Evolutionary conservation across 2,329 filamentous ascomycete genomes (phyloP).

Genomic region (Atkinsonella hypoxylon): DNA sequence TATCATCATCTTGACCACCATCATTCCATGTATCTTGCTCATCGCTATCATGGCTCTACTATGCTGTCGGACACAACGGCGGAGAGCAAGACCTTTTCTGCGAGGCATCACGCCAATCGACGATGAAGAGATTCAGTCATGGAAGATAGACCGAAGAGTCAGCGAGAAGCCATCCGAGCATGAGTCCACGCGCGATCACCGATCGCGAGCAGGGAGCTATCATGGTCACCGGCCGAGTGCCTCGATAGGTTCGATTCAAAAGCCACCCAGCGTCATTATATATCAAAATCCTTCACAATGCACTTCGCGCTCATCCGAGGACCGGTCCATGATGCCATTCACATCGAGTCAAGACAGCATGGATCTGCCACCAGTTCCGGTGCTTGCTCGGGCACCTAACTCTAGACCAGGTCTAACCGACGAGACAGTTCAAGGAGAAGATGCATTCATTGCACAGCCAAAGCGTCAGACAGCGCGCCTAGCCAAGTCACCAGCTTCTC

Average conservation of each 20-base stretch:
- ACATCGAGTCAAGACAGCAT: constrained; percentile 29
- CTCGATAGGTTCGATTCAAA: constrained; percentile 26
- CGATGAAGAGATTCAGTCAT: constrained; percentile 54
- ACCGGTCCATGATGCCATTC: constrained; percentile 18
- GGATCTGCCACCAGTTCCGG: constrained; percentile 35
- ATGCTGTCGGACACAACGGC: constrained; percentile 27
- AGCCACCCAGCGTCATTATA: constrained; percentile 41
- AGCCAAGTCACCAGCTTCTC: constrained; percentile 39
- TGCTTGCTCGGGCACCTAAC: constrained; percentile 49
- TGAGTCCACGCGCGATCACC: not conserved
- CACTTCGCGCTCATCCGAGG: constrained; percentile 15
- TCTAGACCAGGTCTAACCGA: constrained; percentile 51
- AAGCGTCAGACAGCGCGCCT: constrained; percentile 36
- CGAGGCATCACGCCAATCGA: constrained; percentile 49
- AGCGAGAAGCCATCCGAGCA: constrained; percentile 17
- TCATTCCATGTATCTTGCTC: constrained; percentile 32
- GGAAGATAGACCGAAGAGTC: constrained; percentile 33
- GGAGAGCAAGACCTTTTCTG: constrained; percentile 32
- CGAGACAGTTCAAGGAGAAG: constrained; percentile 46
- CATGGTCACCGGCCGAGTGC: constrained; percentile 16
- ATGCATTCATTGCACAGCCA: constrained; percentile 41
- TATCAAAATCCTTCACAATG: constrained; percentile 28
- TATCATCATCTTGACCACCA: constrained; percentile 39
- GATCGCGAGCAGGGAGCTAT: constrained; percentile 7
- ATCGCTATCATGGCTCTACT: constrained; percentile 21